Conservation (phyloP, 2,329 filamentous ascomycete species). For the Arthrobotrys sphaeroides region DNA sequence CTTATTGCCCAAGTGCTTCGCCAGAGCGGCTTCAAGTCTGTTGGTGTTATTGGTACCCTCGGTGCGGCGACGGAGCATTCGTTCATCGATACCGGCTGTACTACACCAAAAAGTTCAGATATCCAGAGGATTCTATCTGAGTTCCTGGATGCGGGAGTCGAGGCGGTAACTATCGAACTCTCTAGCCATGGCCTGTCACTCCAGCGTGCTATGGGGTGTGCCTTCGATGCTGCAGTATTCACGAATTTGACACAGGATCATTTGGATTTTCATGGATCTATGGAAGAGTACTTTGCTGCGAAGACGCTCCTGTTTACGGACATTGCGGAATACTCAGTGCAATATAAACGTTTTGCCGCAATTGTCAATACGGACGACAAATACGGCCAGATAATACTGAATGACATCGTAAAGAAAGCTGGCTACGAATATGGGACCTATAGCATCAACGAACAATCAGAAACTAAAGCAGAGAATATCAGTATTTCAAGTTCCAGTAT, state of each 20-base stretch:
- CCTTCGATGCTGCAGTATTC: conserved; percentile 30
- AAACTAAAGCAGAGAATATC: conserved; percentile 5
- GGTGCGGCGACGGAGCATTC: conserved; percentile 24
- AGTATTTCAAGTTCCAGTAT: not conserved
- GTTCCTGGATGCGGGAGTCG: conserved; percentile 15
- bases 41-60: conserved; percentile 42
- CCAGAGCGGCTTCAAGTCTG: conserved; percentile 8
- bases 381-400: conserved; percentile 4
- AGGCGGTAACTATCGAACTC: conserved; percentile 32
- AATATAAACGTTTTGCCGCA: conserved; percentile 20
- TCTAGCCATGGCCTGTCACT: conserved; percentile 39
- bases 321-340: conserved; percentile 15
- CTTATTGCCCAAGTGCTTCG: conserved; percentile 31
- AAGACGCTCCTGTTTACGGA: conserved; percentile 32
- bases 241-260: conserved; percentile 45
- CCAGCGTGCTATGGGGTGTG: conserved; percentile 29
- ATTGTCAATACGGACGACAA: conserved; percentile 29
- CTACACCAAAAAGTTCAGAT: conserved; percentile 30
- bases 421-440: conserved; percentile 9
- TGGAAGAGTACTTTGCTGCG: conserved; percentile 36
- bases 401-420: not conserved
- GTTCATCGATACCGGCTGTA: conserved; percentile 1
- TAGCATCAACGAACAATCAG: not conserved
- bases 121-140: conserved; percentile 16
- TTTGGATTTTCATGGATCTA: conserved; percentile 31